Evolutionary conservation across 31 red algal species (phyloP).

Genomic region (Odonthalia washingtoniensis): DNA sequence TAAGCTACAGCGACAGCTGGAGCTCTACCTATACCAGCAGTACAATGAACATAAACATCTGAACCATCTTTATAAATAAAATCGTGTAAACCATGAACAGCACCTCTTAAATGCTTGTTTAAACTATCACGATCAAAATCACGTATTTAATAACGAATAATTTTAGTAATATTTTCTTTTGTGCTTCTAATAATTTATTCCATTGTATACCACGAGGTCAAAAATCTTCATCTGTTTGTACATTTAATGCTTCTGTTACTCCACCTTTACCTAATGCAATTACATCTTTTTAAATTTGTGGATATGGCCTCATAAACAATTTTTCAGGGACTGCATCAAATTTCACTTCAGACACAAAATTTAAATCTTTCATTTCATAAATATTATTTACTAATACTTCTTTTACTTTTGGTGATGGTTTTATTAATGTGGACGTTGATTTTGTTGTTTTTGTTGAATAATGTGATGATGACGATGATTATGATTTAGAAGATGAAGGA

Average conservation of each 20-base stretch:
- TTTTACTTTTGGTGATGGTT: too few species aligned
- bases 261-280: slow-evolving; percentile 63
- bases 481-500: too few species aligned
- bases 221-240: slow-evolving; percentile 96
- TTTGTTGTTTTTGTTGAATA: too few species aligned
- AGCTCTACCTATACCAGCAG: slow-evolving; percentile 89
- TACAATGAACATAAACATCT: slow-evolving; percentile 88
- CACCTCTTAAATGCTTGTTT: slow-evolving; percentile 48
- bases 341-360: slow-evolving; percentile 83
- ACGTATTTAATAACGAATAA: slow-evolving; percentile 66
- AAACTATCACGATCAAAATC: slow-evolving; percentile 78
- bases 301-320: slow-evolving; percentile 90
- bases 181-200: slow-evolving; percentile 48
- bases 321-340: slow-evolving; percentile 74
- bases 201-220: slow-evolving; percentile 79
- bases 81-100: slow-evolving; percentile 48
- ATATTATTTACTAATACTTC: slow-evolving; percentile 51
- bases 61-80: slow-evolving; percentile 52
- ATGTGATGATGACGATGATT: too few species aligned
- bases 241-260: slow-evolving; percentile 83
- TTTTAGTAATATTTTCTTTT: slow-evolving; percentile 60
- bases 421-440: too few species aligned
- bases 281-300: slow-evolving; percentile 73
- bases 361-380: slow-evolving; percentile 57
- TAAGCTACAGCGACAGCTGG: slow-evolving; percentile 85